Conservation (phyloP, 495 filamentous ascomycete genomes). For the Lindgomyces ingoldianus region DNA sequence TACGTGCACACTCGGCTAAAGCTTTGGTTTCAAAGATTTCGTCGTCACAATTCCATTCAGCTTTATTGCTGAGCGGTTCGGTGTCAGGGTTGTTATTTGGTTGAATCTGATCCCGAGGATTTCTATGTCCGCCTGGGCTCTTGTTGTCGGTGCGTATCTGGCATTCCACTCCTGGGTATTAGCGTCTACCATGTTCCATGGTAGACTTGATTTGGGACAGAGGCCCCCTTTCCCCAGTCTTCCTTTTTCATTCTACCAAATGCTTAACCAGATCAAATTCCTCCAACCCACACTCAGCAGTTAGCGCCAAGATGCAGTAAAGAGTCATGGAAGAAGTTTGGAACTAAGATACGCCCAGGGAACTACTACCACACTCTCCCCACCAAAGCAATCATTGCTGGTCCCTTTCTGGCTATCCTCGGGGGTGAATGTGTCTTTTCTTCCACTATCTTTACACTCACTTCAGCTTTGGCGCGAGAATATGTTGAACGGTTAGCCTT, state of each 20-base stretch:
- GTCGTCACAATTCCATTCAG: constrained; percentile 37
- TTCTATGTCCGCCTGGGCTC: constrained; percentile 31
- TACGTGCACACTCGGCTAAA: constrained; percentile 3
- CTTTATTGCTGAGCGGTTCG: constrained; percentile 30
- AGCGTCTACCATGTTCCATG: not conserved
- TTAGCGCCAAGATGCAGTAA: not conserved
- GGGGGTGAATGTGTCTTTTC: constrained; percentile 36
- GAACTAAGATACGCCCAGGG: constrained; percentile 12
- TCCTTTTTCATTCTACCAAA: too few relatives aligned
- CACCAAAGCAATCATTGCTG: constrained; percentile 32
- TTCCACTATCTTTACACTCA: constrained; percentile 33
- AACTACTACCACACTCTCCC: constrained; percentile 26
- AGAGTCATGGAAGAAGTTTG: not conserved
- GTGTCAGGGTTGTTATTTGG: constrained; percentile 28
- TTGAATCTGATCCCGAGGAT: constrained; percentile 25
- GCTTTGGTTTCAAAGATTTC: constrained; percentile 18
- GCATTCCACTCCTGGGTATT: not conserved
- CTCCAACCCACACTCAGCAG: too few relatives aligned
- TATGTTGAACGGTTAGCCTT: constrained; percentile 29
- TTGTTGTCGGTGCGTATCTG: constrained; percentile 30
- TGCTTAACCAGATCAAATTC: too few relatives aligned
- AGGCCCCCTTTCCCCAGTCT: too few relatives aligned
- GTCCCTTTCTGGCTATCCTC: constrained; percentile 29
- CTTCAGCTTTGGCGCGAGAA: constrained; percentile 20
- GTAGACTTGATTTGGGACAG: too few relatives aligned